Evolutionary conservation across 257 asterid genomes (phyloP).

Genomic region (Penstemon eatonii): DNA sequence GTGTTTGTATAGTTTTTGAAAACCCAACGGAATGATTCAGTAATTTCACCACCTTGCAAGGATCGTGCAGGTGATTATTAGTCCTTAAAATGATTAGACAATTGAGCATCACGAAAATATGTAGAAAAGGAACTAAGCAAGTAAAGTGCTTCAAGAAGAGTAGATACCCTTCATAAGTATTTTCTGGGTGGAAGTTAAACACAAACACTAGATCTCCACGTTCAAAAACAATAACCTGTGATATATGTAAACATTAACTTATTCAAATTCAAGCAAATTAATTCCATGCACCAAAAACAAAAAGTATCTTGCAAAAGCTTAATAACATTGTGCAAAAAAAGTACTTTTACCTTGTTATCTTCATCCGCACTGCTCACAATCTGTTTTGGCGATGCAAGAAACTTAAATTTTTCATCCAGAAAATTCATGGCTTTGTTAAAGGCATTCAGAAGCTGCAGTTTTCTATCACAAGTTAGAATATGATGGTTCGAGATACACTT

Average conservation of each 20-base stretch:
- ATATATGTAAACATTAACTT: slow-evolving; percentile 18
- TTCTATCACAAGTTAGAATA: slow-evolving; percentile 30
- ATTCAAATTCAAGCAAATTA: slow-evolving; percentile 8
- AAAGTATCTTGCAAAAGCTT: slow-evolving; percentile 23
- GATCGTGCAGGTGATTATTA: no score
- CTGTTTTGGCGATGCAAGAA: slow-evolving; percentile 79
- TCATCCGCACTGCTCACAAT: slow-evolving; percentile 75
- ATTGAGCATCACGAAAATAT: background rate
- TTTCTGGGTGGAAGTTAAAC: slow-evolving; percentile 82
- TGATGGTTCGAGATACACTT: slow-evolving; percentile 24
- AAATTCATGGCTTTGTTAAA: slow-evolving; percentile 88
- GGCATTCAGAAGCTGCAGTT: slow-evolving; percentile 90
- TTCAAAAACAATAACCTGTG: slow-evolving; percentile 91
- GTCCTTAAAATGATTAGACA: no score
- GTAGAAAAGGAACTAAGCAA: slow-evolving; percentile 13
- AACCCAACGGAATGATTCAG: no score
- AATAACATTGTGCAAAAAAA: slow-evolving; percentile 2
- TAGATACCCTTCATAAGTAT: slow-evolving; percentile 82
- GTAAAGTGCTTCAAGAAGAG: slow-evolving; percentile 22
- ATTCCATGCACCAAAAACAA: background rate
- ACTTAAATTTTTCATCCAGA: slow-evolving; percentile 71
- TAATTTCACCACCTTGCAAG: no score
- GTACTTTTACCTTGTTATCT: slow-evolving; percentile 63
- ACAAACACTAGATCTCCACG: slow-evolving; percentile 90
- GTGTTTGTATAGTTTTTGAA: no score